Percentiles rank a stretch among this genome's conserved stretches.
Evolutionary conservation across 192 early-diverging fungal species (phyloP).

Genomic region (Coemansia sp.): DNA sequence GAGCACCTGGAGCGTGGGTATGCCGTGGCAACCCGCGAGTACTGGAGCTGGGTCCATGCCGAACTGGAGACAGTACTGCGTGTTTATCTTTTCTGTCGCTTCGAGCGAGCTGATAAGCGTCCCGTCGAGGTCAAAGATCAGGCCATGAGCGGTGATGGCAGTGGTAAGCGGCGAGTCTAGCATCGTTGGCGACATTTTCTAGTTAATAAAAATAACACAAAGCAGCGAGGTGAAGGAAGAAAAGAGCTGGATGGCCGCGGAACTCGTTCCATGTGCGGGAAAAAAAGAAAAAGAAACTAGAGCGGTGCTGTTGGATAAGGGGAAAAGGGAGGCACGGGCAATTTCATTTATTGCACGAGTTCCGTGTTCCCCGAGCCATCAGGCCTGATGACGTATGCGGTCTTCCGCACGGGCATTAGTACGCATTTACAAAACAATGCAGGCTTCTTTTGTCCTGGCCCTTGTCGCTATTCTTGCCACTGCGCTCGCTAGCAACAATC

Average conservation of each 20-base stretch:
- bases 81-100: slow-evolving; percentile 31
- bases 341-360: neutral
- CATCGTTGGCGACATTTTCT: neutral
- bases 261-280: too few species aligned
- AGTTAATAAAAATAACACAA: neutral
- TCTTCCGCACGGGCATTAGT: too few species aligned
- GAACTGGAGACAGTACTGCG: neutral
- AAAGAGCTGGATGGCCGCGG: too few species aligned
- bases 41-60: slow-evolving; percentile 25
- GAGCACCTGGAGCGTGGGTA: slow-evolving; percentile 40
- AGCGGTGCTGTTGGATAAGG: neutral
- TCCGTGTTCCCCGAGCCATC: neutral
- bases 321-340: neutral
- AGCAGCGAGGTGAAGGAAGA: neutral
- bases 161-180: neutral
- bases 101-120: slow-evolving; percentile 28
- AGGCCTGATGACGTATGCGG: neutral
- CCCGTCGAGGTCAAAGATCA: slow-evolving; percentile 31
- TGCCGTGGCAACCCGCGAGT: slow-evolving; percentile 25
- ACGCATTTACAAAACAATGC: too few species aligned
- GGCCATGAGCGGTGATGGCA: neutral
- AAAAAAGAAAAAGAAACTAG: too few species aligned
- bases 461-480: too few species aligned
- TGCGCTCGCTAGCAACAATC: too few species aligned
- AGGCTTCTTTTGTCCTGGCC: too few species aligned